phyloP scores from a whole-genome alignment of 148 eudicot species.

The Camellia lanceoleosa region DNA sequence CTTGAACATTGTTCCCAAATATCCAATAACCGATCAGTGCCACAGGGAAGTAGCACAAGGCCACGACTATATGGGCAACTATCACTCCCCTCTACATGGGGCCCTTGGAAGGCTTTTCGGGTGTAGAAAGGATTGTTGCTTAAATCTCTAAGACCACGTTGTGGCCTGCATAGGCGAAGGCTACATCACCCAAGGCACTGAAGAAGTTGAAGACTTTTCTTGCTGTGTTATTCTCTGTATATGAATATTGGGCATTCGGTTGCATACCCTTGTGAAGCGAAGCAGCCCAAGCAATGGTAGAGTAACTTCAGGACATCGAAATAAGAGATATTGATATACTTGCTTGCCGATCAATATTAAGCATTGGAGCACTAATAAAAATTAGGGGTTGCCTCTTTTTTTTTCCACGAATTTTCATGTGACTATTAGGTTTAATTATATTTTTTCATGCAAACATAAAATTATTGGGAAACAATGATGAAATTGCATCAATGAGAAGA shows the following conservation, averaged over 20 bases:
- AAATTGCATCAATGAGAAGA: too few species aligned
- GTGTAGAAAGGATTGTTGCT: constrained; percentile 36
- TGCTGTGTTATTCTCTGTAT: constrained; percentile 14
- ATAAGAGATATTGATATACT: too few species aligned
- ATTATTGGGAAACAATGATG: too few species aligned
- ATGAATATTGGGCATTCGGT: constrained; percentile 13
- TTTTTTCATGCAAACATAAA: too few species aligned
- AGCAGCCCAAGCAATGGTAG: constrained; percentile 33
- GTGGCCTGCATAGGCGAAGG: constrained; percentile 38
- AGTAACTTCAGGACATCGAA: constrained; percentile 13
- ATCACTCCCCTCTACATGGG: constrained; percentile 37
- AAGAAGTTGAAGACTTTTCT: constrained; percentile 28
- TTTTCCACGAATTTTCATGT: too few species aligned
- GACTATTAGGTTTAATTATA: too few species aligned
- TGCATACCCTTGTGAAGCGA: constrained; percentile 28
- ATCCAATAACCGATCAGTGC: constrained; percentile 27
- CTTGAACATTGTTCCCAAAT: constrained; percentile 19
- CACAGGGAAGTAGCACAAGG: constrained; percentile 35
- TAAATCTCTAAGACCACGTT: constrained; percentile 36
- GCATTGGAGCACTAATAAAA: too few species aligned
- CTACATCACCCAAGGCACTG: constrained; percentile 30
- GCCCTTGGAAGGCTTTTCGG: constrained; percentile 35
- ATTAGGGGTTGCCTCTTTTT: too few species aligned
- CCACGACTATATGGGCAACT: constrained; percentile 34
- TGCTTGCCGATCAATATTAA: too few species aligned